Evolutionary conservation across 768 basidiomycete species (phyloP).

Genomic region (Tephrocybe rancida): DNA sequence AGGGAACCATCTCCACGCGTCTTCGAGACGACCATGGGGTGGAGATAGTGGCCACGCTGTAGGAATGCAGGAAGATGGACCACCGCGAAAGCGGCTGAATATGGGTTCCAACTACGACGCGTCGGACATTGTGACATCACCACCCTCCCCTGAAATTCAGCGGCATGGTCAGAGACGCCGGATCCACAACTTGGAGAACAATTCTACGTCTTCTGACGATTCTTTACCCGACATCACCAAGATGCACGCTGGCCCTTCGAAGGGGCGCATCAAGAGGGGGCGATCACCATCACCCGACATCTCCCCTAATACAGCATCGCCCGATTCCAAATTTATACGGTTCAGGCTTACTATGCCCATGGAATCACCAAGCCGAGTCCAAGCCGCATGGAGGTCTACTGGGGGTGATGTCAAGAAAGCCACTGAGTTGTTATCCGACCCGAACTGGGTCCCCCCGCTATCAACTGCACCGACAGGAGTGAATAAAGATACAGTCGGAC

Average conservation of each 20-base stretch:
- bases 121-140: slow-evolving; percentile 43
- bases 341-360: slow-evolving; percentile 68
- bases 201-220: slow-evolving; percentile 72
- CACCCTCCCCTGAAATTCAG: slow-evolving; percentile 63
- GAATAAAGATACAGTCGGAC: slow-evolving; percentile 48
- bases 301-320: slow-evolving; percentile 25
- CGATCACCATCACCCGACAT: slow-evolving; percentile 36
- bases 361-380: slow-evolving; percentile 44
- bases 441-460: slow-evolving; percentile 48
- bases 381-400: slow-evolving; percentile 70
- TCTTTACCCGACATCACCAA: slow-evolving; percentile 53
- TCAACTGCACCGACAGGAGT: slow-evolving; percentile 22
- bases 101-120: slow-evolving; percentile 45
- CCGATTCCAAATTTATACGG: slow-evolving; percentile 48
- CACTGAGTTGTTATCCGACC: slow-evolving; percentile 57
- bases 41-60: slow-evolving; percentile 38
- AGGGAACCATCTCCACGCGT: slow-evolving; percentile 48
- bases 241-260: slow-evolving; percentile 44
- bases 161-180: slow-evolving; percentile 54
- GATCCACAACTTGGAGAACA: slow-evolving; percentile 34
- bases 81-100: slow-evolving; percentile 73
- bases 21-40: slow-evolving; percentile 48
- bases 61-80: slow-evolving; percentile 56
- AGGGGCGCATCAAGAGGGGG: slow-evolving; percentile 58
- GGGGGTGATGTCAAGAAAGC: slow-evolving; percentile 65